These are phyloP conservation scores for Tolypocladium amazonense DNA, from an alignment of 2,329 filamentous ascomycete species.

Conservation along the genomic window DNA sequence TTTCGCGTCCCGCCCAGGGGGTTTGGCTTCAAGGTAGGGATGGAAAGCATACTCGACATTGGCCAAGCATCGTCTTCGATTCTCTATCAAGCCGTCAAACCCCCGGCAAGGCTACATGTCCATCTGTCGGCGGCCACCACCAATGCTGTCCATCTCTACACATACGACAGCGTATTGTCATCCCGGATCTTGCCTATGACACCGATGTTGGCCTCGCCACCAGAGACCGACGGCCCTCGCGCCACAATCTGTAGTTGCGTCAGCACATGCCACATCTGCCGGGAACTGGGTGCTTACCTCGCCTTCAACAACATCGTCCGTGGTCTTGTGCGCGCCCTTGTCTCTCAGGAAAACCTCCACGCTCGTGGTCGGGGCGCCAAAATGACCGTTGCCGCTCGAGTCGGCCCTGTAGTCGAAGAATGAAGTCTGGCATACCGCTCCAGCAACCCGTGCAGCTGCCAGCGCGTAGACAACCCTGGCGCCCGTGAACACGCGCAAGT, in stretches of 20 bases:
- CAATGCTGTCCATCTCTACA: conserved; percentile 13
- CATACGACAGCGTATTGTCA: conserved; percentile 62
- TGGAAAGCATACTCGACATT: not conserved
- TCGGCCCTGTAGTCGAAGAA: conserved; percentile 73
- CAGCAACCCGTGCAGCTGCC: conserved; percentile 72
- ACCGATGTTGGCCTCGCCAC: conserved; percentile 52
- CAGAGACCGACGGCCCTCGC: conserved; percentile 62
- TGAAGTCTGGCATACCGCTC: conserved; percentile 77
- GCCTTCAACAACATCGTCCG: conserved; percentile 50
- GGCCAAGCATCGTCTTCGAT: not conserved
- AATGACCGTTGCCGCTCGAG: conserved; percentile 43
- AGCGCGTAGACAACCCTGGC: conserved; percentile 79
- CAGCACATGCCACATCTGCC: not conserved
- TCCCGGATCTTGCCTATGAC: conserved; percentile 54
- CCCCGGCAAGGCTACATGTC: not conserved
- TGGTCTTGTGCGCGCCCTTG: conserved; percentile 47
- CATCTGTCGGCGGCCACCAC: not conserved
- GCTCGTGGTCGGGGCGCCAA: conserved; percentile 71
- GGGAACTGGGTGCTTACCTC: conserved; percentile 38
- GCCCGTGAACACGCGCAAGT: conserved; percentile 71
- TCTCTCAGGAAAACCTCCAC: conserved; percentile 69
- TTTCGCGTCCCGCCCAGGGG: too few species aligned
- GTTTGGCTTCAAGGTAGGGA: not conserved
- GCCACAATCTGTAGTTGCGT: conserved; percentile 49
- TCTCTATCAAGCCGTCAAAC: not conserved